Conservation (phyloP, 192 early-diverging fungal species). For the Backusella parvicylindrica region DNA sequence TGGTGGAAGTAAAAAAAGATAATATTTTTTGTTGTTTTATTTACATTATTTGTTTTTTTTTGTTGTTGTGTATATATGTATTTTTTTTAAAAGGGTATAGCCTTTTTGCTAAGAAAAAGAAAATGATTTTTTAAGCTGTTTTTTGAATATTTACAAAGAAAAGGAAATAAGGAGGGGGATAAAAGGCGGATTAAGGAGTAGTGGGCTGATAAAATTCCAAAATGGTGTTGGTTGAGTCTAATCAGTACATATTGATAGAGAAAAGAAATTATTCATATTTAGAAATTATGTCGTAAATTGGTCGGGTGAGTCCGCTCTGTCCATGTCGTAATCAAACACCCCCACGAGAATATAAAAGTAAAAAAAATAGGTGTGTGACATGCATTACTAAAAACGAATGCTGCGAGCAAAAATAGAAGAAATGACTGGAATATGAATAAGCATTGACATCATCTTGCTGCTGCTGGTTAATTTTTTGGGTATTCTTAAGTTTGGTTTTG, state of each 20-base stretch:
- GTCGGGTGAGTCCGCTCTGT: background rate
- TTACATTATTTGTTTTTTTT: conserved; percentile 4
- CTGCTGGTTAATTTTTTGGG: background rate
- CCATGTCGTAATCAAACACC: background rate
- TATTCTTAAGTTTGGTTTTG: background rate
- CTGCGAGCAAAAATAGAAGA: background rate
- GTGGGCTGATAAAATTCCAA: conserved; percentile 5
- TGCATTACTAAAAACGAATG: background rate
- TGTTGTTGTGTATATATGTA: background rate
- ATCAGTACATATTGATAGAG: conserved; percentile 1
- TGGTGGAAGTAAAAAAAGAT: background rate
- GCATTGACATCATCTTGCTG: background rate
- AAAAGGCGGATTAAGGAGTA: background rate
- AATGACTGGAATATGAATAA: background rate
- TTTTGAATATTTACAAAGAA: background rate
- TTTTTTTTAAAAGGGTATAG: background rate
- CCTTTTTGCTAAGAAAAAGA: background rate
- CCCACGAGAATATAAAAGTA: background rate
- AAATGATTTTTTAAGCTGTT: conserved; percentile 1
- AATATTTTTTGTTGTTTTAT: background rate
- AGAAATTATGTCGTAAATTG: conserved; percentile 4
- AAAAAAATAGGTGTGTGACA: background rate
- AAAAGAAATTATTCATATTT: conserved; percentile 4
- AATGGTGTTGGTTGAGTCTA: background rate
- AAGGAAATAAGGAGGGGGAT: background rate